Conservation (phyloP, 1,139 yeast species). For the Pichia cactophila region DNA sequence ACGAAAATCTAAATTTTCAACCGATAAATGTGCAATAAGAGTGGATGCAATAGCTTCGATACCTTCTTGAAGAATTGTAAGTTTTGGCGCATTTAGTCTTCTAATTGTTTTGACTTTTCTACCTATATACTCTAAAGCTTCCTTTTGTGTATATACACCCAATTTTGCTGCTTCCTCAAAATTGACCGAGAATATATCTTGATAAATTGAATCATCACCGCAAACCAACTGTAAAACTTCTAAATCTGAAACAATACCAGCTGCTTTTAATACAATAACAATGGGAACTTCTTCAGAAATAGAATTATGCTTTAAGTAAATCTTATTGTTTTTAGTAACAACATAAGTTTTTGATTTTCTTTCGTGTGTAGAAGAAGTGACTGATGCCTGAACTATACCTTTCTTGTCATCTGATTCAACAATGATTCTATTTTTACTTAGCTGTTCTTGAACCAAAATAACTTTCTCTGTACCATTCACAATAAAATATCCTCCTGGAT, state of each 20-base stretch:
- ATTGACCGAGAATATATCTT: constrained; percentile 85
- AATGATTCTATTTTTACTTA: constrained; percentile 92
- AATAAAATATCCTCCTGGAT: constrained; percentile 97
- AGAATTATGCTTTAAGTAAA: constrained; percentile 80
- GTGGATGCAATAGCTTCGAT: constrained; percentile 96
- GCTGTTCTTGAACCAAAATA: constrained; percentile 91
- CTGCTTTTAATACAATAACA: constrained; percentile 87
- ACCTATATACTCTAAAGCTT: constrained; percentile 88
- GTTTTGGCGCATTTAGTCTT: constrained; percentile 75
- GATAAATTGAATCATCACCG: constrained; percentile 81
- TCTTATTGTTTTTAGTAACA: constrained; percentile 81
- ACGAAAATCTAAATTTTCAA: constrained; percentile 73
- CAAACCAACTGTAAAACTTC: constrained; percentile 93
- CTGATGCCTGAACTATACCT: constrained; percentile 92
- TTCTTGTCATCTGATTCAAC: constrained; percentile 97
- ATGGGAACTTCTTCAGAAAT: constrained; percentile 94
- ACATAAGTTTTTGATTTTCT: constrained; percentile 96
- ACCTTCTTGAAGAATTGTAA: constrained; percentile 85
- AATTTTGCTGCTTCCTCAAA: constrained; percentile 89
- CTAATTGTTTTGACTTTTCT: constrained; percentile 86
- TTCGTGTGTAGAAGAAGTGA: constrained; percentile 95
- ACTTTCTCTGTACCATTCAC: constrained; percentile 98
- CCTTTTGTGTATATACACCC: constrained; percentile 85
- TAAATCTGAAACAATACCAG: constrained; percentile 86
- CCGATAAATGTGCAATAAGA: constrained; percentile 89